These are phyloP conservation scores for Batkoa obscura DNA, from an alignment of 371 early-diverging fungal genomes.

Conservation along the genomic window DNA sequence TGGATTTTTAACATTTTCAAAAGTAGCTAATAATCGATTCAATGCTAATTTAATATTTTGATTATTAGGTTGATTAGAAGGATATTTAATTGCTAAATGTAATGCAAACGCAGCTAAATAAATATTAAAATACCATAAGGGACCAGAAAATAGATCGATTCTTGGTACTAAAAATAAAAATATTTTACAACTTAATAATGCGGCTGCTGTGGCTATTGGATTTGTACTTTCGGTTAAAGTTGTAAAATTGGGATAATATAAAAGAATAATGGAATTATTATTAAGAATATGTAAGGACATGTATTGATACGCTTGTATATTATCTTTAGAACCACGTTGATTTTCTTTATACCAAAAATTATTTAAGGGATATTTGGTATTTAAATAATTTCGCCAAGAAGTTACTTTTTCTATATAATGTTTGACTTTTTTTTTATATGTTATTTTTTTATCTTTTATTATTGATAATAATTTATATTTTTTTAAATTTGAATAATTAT, in stretches of 20 bases:
- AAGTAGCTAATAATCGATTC: too few relatives aligned
- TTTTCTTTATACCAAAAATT: background rate
- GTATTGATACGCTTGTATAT: background rate
- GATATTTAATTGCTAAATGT: background rate
- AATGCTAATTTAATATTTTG: too few relatives aligned
- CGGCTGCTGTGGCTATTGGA: background rate
- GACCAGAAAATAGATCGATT: background rate
- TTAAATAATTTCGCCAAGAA: background rate
- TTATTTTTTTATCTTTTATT: too few relatives aligned
- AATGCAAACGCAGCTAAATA: background rate
- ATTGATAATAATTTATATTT: too few relatives aligned
- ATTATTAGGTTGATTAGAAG: too few relatives aligned
- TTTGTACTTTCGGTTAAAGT: background rate
- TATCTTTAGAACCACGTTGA: background rate
- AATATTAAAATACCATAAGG: background rate
- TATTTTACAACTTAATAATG: background rate
- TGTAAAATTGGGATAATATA: background rate
- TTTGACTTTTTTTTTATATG: background rate
- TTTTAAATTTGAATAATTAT: background rate
- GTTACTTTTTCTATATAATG: background rate
- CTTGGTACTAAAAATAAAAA: background rate
- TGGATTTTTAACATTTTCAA: too few relatives aligned
- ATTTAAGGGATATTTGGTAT: background rate
- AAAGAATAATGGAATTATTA: background rate
- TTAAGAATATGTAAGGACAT: background rate